phyloP scores from a whole-genome alignment of 228 moss, liverwort and hornwort genomes.

The Sphagnum fallax region DNA sequence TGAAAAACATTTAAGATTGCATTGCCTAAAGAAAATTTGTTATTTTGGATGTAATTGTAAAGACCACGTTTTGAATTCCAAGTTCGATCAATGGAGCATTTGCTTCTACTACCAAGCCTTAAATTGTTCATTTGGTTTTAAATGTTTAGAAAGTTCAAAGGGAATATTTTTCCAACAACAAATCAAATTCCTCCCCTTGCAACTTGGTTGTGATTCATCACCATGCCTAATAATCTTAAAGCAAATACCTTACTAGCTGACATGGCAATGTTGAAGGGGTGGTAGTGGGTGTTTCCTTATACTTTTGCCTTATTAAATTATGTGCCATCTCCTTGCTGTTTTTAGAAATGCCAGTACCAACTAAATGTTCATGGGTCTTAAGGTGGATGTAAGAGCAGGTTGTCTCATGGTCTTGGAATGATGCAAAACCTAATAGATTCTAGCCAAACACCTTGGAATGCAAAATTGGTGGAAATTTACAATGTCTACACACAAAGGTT shows the following conservation, averaged over 20 bases:
- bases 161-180: background rate
- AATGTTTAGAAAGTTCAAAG: background rate
- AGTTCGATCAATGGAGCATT: background rate
- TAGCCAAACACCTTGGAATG: background rate
- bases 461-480: background rate
- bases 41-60: background rate
- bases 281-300: background rate
- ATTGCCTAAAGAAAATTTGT: background rate
- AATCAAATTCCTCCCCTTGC: background rate
- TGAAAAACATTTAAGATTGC: background rate
- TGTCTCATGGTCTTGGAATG: background rate
- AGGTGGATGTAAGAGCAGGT: background rate
- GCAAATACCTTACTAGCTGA: background rate
- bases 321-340: background rate
- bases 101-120: background rate
- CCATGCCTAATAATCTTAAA: background rate
- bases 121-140: background rate
- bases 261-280: background rate
- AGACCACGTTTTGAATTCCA: background rate
- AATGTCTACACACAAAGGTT: background rate
- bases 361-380: background rate
- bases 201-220: background rate
- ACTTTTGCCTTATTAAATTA: background rate
- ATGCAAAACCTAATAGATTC: background rate
- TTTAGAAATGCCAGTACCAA: background rate